Evolutionary conservation across 352 stramenopile species (phyloP).

Genomic region (Phytophthora lateralis): DNA sequence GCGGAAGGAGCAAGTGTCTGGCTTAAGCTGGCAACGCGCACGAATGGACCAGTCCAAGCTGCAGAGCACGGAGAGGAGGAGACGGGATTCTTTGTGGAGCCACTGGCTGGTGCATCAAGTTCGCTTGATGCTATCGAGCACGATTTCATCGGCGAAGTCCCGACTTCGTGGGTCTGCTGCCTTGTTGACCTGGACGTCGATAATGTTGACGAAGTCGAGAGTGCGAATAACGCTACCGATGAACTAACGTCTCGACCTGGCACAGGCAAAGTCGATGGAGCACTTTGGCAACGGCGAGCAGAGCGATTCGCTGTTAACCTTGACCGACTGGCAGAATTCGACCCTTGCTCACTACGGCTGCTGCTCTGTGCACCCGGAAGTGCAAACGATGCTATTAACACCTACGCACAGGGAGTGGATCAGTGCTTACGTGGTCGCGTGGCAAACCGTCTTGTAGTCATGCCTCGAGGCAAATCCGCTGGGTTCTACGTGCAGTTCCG

Average conservation of each 20-base stretch:
- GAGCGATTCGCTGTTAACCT: constrained; percentile 21
- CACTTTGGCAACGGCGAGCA: constrained; percentile 33
- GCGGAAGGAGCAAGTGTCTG: constrained; percentile 72
- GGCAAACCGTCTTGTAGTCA: constrained; percentile 47
- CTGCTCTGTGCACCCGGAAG: constrained; percentile 17
- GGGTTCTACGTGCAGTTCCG: constrained; percentile 72
- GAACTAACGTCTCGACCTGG: constrained; percentile 9
- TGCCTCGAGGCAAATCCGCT: constrained; percentile 51
- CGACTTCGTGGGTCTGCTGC: constrained; percentile 26
- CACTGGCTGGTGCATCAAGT: constrained; percentile 26
- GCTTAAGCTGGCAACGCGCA: constrained; percentile 38
- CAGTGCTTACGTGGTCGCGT: constrained; percentile 49
- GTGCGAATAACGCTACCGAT: constrained; percentile 5
- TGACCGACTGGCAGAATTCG: constrained; percentile 28
- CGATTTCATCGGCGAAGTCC: constrained; percentile 16
- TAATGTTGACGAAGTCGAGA: constrained; percentile 45
- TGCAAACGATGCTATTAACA: constrained; percentile 11
- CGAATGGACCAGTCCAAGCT: constrained; percentile 14
- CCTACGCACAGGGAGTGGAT: constrained; percentile 23
- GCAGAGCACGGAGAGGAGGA: constrained; percentile 19
- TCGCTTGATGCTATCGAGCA: constrained; percentile 33
- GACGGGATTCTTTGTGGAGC: constrained; percentile 33
- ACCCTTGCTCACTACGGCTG: constrained; percentile 20
- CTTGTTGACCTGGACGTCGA: constrained; percentile 64
- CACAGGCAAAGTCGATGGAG: constrained; percentile 25